Evolutionary conservation across 2,329 filamentous ascomycete genomes (phyloP).

Genomic region (Stachybotrys echinatus): DNA sequence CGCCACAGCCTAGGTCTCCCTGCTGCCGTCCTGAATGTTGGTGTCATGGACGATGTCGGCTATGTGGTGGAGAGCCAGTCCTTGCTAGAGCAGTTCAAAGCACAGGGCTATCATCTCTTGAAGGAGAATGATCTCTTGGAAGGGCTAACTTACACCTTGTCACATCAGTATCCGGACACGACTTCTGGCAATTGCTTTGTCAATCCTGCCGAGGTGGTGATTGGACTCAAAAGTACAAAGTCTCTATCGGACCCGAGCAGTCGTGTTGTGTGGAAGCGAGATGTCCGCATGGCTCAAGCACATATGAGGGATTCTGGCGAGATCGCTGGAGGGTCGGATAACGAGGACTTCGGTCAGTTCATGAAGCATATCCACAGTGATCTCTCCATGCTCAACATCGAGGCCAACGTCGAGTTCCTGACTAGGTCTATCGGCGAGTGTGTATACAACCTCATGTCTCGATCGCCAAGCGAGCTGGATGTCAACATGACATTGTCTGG

Average conservation of each 20-base stretch:
- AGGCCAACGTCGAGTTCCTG: conserved; percentile 1
- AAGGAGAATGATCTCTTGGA: conserved; percentile 8
- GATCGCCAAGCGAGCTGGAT: conserved; percentile 6
- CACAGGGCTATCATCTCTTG: conserved; percentile 5
- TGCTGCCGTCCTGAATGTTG: conserved; percentile 26
- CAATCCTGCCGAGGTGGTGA: conserved; percentile 3
- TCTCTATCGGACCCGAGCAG: conserved; percentile 6
- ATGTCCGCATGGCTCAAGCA: conserved; percentile 6
- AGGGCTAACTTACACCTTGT: not conserved
- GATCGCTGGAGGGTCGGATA: not conserved
- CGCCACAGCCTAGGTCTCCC: conserved; percentile 4
- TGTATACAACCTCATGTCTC: conserved; percentile 7
- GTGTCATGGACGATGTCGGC: conserved; percentile 28
- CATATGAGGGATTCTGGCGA: not conserved
- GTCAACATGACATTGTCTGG: conserved; percentile 3
- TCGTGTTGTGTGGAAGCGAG: conserved; percentile 7
- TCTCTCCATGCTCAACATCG: conserved; percentile 3
- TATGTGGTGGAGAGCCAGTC: conserved; percentile 15
- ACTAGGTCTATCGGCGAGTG: conserved; percentile 6
- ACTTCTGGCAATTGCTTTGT: not conserved
- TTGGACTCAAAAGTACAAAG: conserved; percentile 7
- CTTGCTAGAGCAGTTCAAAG: conserved; percentile 5
- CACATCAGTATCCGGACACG: conserved; percentile 4
- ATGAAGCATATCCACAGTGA: conserved; percentile 4
- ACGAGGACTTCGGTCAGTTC: conserved; percentile 7